Evolutionary conservation across 2,329 filamentous ascomycete species (phyloP), one percentile per base, ranked within the genome.

Genomic region (Didymella sp.): DNA sequence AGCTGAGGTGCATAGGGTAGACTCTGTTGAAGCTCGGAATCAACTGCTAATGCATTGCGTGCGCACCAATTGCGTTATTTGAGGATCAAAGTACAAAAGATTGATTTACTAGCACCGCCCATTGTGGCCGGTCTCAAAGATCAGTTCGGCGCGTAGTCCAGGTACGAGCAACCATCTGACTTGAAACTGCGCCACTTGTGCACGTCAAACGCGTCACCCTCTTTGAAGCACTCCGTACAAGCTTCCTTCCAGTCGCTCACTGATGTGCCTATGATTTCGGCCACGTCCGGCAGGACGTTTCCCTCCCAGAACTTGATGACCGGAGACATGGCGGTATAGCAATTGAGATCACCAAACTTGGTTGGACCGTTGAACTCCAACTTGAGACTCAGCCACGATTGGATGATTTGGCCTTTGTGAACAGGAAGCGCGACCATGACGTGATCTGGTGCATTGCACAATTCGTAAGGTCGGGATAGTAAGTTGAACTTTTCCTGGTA

Each of bases 371-470:
- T 58, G 48, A 56, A 61, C 22, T 43, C 30, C 8, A 61, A 11
- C 4, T n/a, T 38, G 4, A 61, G 13, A 21, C 44, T 58, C 22
- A 56, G 21, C 35, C 48, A 54, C 3, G 59, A 49, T 6, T 47
- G 30, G 12, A 19, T 44, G 24, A 27, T 13, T 12, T 30, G 12
- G 4, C 24, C 47, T 4, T 33, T 22, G 8, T 46, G 31, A 12
- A 27, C 38, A 19, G 60, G 53, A n/a, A 58, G 31, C 6, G 43
- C 50, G 0, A 62, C 35, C 19, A 62, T 27, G 2, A 56, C 25
- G 2, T 52, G 42, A 5, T 41, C 25, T 1, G 56, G 46, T 27
- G 58, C 40, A 25, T 51, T 58, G 45, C 60, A 62, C 28, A 62
- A 44, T 2, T n/a, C 19, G 8, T 59, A 58, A 1, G 35, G 17